Evolutionary conservation across 768 basidiomycete species (phyloP), one percentile per base, ranked within the genome.

Genomic region (Rhizopogon salebrosus): DNA sequence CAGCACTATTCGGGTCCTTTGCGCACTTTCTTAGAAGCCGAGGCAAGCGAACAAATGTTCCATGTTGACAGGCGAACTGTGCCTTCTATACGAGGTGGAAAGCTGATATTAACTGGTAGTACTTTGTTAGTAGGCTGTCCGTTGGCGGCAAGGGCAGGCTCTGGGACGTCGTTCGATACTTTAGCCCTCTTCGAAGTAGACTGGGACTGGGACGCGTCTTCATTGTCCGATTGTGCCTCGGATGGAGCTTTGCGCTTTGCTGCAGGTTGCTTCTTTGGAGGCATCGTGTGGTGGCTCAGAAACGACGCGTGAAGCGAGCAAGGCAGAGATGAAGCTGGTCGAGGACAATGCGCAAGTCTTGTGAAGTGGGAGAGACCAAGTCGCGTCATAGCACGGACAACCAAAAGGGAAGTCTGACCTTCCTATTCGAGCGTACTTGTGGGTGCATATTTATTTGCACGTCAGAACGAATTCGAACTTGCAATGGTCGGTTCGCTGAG

Each of bases 1-100:
- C 22, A 34, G 11, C 36, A 22, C 29, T 20, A 41, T 11, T n/a
- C 16, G 20, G 24, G 23, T 20, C 48, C 45, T 29, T 39, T 29
- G 48, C 66, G 48, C 52, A 85, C 90, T 80, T 95, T 93, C 70
- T 86, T 92, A 58, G 83, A 78, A 52, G 84, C 80, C 1, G 89
- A 79, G 31, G 83, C 82, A 48, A 89, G 70, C 4, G 92, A 85
- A 57, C 85, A 89, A 6, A 94, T 79, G 63, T 93, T 93, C 89
- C 89, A 93, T 4, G 85, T 67, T 14, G 79, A 79, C 26, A 94
- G 71, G 14, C 84, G 75, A 35, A 81, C 55, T 6, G 80, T 75
- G 6, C 77, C 77, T 18, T 68, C 61, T 26, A 50, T 59, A 45
- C 77, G 79, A 5, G 75, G 71, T 23, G 83, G 79, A 60, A 89